Evolutionary conservation across 257 asterid genomes (phyloP), one percentile per base, ranked within the genome.

Genomic region (Coffea eugenioides): DNA sequence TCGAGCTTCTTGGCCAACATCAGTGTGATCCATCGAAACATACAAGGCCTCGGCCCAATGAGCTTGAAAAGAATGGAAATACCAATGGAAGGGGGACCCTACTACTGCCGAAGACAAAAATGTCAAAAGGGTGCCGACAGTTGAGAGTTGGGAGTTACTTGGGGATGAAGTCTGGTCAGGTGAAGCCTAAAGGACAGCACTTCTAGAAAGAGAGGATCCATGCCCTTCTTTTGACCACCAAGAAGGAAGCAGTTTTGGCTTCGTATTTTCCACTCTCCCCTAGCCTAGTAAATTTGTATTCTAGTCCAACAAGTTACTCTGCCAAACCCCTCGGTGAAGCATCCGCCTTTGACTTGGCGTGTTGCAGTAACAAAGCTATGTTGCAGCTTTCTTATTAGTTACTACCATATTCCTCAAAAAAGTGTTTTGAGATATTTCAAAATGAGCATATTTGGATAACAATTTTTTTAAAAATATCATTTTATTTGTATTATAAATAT

Each of bases 271-370:
- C 61, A 15, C 12, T 27, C 16, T 21, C 39, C 56, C 21, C 45
- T 0, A 11, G 0, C 5, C 68, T 15, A 21, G 52, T 21, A 36
- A 49, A 49, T 31, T 31, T 31, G 3, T 52, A 74, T 34, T 36
- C 69, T 74, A 16, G 14, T 5, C 4, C 4, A 14, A 31, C 34
- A 31, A 31, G 1, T 6, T 75, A 11, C 70, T 75, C 59, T 41
- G 70, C 31, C 21, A 41, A 56, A n/a, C 21, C 59, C 68, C 75
- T 67, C 2, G 45, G 59, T 21, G 75, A 74, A 66, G 79, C 54
- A 16, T 43, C 83, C 27, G 27, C 73, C 45, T 74, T 80, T 80
- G 65, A 66, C 76, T 80, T 80, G 71, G 46, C 76, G 83, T 80
- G 80, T 74, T 25, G 25, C 71, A 16, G 69, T 52, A 69, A 76